These are phyloP conservation scores for Crithidia bombi DNA, from an alignment of 208 protist genomes.

Conservation along the genomic window DNA sequence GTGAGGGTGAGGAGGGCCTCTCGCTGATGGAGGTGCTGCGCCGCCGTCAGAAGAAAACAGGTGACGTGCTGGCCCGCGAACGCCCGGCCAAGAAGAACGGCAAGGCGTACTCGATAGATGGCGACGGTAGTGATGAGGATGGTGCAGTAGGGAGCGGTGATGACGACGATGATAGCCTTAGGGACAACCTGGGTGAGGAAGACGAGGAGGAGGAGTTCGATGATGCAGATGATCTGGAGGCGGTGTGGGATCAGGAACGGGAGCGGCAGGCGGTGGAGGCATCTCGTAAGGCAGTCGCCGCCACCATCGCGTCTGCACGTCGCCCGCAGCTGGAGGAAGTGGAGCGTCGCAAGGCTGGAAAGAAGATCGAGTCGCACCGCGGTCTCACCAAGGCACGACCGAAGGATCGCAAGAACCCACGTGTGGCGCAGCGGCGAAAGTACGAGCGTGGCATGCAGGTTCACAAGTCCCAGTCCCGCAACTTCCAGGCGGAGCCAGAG, in stretches of 20 bases:
- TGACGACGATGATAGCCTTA: slow-evolving; percentile 28
- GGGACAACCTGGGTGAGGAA: slow-evolving; percentile 19
- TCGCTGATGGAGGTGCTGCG: slow-evolving; percentile 84
- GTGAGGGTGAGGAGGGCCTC: slow-evolving; percentile 54
- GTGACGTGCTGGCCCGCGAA: slow-evolving; percentile 33
- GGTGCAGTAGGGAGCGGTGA: slow-evolving; percentile 37
- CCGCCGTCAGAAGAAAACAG: slow-evolving; percentile 54
- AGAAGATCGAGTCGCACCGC: slow-evolving; percentile 89
- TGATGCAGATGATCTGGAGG: slow-evolving; percentile 66
- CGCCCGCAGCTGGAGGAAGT: slow-evolving; percentile 56
- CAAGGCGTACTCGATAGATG: slow-evolving; percentile 9
- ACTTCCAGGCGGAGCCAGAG: slow-evolving; percentile 79
- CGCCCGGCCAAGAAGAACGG: slow-evolving; percentile 22
- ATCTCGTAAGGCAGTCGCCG: slow-evolving; percentile 23
- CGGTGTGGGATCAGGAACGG: slow-evolving; percentile 68
- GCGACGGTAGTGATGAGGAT: slow-evolving; percentile 30
- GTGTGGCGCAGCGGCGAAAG: slow-evolving; percentile 88
- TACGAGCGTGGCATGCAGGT: slow-evolving; percentile 86
- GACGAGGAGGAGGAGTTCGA: slow-evolving; percentile 29
- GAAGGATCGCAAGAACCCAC: slow-evolving; percentile 91
- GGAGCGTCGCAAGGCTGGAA: slow-evolving; percentile 80
- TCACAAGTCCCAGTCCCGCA: slow-evolving; percentile 83
- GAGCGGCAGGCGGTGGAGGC: slow-evolving; percentile 43
- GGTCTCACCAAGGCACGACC: slow-evolving; percentile 88
- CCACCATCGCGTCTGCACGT: slow-evolving; percentile 13